Evolutionary conservation across 1,139 yeast genomes (phyloP).

Genomic region (Citeromyces siamensis): DNA sequence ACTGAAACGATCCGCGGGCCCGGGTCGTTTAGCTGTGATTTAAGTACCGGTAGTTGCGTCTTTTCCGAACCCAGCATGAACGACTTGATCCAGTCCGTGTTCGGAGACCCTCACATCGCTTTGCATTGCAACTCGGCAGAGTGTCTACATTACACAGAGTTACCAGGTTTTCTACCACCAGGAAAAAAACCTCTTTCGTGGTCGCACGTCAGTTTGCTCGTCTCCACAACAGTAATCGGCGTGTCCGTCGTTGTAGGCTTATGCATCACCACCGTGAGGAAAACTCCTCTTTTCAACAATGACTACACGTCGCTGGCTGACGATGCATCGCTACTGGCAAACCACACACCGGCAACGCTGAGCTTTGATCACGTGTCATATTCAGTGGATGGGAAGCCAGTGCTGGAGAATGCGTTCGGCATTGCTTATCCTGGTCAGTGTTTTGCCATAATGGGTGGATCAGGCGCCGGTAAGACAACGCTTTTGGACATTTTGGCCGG

Average conservation of each 20-base stretch:
- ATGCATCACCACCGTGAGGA: constrained; percentile 38
- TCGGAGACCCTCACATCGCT: constrained; percentile 86
- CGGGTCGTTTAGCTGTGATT: constrained; percentile 79
- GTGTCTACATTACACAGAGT: constrained; percentile 82
- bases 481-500: constrained; percentile 81
- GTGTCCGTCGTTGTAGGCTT: constrained; percentile 25
- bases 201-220: constrained; percentile 21
- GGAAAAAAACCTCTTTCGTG: constrained; percentile 31
- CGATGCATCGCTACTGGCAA: constrained; percentile 28
- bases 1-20: constrained; percentile 89
- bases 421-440: constrained; percentile 78
- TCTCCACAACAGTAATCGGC: constrained; percentile 34
- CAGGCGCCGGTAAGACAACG: constrained; percentile 97
- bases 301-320: constrained; percentile 9
- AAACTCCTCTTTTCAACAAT: constrained; percentile 46
- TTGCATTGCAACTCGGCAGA: constrained; percentile 77
- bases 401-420: constrained; percentile 60
- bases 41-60: constrained; percentile 44
- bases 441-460: constrained; percentile 95
- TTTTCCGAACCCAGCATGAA: constrained; percentile 97
- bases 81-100: constrained; percentile 75
- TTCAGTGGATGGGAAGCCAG: constrained; percentile 37
- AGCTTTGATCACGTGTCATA: constrained; percentile 68
- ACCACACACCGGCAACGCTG: constrained; percentile 64
- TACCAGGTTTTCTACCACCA: constrained; percentile 81